Percentiles rank a stretch among this genome's conserved stretches.
phyloP scores from a whole-genome alignment of 1,284 basidiomycete species.

The Boletellus sp. region DNA sequence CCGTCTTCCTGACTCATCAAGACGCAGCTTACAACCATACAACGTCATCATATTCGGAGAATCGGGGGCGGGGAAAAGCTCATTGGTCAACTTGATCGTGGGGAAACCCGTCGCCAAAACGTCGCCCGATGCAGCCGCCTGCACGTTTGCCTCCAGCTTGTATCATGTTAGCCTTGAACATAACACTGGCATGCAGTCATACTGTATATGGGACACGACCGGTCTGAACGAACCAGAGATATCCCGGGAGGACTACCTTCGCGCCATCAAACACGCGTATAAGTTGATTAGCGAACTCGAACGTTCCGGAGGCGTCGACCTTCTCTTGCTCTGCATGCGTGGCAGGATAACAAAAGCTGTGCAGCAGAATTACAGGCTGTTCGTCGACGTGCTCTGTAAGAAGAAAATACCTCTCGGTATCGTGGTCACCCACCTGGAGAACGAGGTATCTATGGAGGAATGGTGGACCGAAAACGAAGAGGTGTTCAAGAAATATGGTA shows the following conservation, averaged over 20 bases:
- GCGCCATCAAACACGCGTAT: constrained; percentile 33
- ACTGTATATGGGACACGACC: constrained; percentile 34
- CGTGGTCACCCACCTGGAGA: constrained; percentile 36
- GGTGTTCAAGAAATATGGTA: constrained; percentile 17
- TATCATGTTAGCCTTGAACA: constrained; percentile 16
- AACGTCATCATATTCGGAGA: constrained; percentile 30
- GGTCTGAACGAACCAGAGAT: constrained; percentile 37
- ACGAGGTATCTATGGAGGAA: constrained; percentile 37
- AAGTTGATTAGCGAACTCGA: constrained; percentile 32
- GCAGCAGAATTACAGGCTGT: constrained; percentile 29
- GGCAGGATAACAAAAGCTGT: constrained; percentile 34
- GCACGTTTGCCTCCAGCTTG: constrained; percentile 20
- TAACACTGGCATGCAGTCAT: constrained; percentile 8
- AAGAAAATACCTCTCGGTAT: constrained; percentile 32
- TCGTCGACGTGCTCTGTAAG: constrained; percentile 26
- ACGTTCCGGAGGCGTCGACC: constrained; percentile 29
- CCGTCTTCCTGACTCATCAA: too few relatives aligned
- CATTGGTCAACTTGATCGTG: constrained; percentile 29
- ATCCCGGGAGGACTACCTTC: constrained; percentile 18
- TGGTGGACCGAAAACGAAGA: constrained; percentile 25
- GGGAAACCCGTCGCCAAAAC: constrained; percentile 19
- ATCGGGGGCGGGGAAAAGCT: constrained; percentile 27
- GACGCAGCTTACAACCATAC: constrained; percentile 13
- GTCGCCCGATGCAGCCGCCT: constrained; percentile 24
- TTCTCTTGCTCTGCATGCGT: constrained; percentile 38